Evolutionary conservation across 1,139 yeast genomes (phyloP), one percentile per base, ranked within the genome.

Genomic region (Yamadazyma songkhlaensis): DNA sequence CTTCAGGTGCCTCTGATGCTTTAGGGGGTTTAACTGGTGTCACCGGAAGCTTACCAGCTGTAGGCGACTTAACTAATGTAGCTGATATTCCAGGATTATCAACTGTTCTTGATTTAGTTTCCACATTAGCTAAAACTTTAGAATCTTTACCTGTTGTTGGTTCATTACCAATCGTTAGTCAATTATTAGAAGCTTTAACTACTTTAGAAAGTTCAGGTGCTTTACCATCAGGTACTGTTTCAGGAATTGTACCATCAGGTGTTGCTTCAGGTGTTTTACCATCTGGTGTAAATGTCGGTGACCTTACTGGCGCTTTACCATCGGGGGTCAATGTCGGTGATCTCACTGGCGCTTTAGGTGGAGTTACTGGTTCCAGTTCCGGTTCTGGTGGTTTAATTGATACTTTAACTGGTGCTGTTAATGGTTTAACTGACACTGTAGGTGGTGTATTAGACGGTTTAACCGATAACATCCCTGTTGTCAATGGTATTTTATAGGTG

Each of bases 91-190:
- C 21, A 13, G 31, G 23, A 13, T 36, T 45, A 31, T 24, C 36
- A 24, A 29, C 23, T 9, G 20, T 41, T 5, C 9, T 17, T 20
- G 22, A 29, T 13, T 10, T 14, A 25, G 29, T 44, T 33, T 31
- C 41, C n/a, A n/a, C 23, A 9, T 36, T 45, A 21, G 38, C 40
- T n/a, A 36, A 31, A 13, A n/a, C 24, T 25, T 24, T 42, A 9
- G 36, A 37, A 20, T 29, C 25, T 14, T 39, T 44, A 28, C 49
- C 49, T 38, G 31, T 43, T 14, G 31, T 42, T 26, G 33, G 35
- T 14, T 38, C 38, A 25, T 44, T 46, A 31, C 47, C 48, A 37
- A 28, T 40, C 20, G 39, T 42, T 21, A 30, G 43, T 35, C 43
- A 43, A 12, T 34, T 44, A 21, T 38, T 38, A 27, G 36, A 39